Conservation (phyloP, 179 eudicot species). For the Beta corolliflora region DNA sequence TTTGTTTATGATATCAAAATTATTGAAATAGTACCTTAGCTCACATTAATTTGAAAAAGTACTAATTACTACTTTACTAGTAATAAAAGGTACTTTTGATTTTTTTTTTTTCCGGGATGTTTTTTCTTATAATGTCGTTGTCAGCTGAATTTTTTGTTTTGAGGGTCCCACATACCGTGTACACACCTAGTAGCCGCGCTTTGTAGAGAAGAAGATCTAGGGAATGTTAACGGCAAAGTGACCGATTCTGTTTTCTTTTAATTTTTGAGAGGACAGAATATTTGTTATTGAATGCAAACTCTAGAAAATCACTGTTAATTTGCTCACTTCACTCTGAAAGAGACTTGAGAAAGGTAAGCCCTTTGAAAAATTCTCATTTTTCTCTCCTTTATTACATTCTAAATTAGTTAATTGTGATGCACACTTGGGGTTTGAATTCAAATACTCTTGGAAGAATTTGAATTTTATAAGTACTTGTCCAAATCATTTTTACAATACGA, state of each 20-base stretch:
- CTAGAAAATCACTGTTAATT: not conserved
- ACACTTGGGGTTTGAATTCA: not conserved
- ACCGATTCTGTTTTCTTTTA: not conserved
- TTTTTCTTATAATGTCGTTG: not conserved
- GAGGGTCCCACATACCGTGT: conserved; percentile 35
- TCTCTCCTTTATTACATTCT: conserved; percentile 4
- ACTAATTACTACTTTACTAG: too few species aligned
- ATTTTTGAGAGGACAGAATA: too few species aligned
- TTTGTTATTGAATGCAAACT: too few species aligned
- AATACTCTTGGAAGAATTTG: not conserved
- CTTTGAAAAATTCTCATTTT: not conserved
- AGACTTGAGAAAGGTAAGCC: not conserved
- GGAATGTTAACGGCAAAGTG: conserved; percentile 18
- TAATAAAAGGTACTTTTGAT: too few species aligned
- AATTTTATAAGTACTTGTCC: not conserved
- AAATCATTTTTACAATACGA: not conserved
- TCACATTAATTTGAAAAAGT: not conserved
- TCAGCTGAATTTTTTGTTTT: conserved; percentile 1
- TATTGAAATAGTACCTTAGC: not conserved
- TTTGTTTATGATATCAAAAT: conserved; percentile 6
- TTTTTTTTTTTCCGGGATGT: too few species aligned
- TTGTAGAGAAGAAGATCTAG: conserved; percentile 7
- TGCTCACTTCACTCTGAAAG: not conserved
- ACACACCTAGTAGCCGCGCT: conserved; percentile 11
- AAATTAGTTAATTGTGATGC: not conserved